These are phyloP conservation scores for Galeopsis tetrahit DNA, from an alignment of 257 asterid species.

Conservation along the genomic window DNA sequence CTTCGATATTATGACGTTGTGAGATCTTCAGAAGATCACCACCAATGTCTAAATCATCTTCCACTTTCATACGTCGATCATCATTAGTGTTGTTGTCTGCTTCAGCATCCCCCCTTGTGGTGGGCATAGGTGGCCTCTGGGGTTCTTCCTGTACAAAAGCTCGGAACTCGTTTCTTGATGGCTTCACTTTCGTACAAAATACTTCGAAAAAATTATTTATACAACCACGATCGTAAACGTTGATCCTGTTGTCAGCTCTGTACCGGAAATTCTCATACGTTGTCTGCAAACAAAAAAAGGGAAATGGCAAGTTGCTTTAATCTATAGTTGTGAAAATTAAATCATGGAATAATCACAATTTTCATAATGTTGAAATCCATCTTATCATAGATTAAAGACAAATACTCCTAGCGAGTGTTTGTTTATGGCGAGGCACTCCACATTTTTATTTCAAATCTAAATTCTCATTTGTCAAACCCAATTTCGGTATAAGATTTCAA, in stretches of 20 bases:
- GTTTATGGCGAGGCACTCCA: too few species aligned
- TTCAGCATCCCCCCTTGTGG: slow-evolving; percentile 64
- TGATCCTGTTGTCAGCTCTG: slow-evolving; percentile 82
- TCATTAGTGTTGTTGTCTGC: slow-evolving; percentile 49
- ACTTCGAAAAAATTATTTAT: slow-evolving; percentile 79
- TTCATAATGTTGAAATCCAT: background rate
- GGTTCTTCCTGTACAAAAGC: slow-evolving; percentile 82
- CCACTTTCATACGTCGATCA: slow-evolving; percentile 79
- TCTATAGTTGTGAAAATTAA: background rate
- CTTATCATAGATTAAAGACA: background rate
- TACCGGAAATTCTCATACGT: slow-evolving; percentile 97
- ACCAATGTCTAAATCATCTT: slow-evolving; percentile 85
- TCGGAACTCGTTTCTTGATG: slow-evolving; percentile 83
- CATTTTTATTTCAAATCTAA: too few species aligned
- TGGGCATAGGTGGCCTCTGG: slow-evolving; percentile 60
- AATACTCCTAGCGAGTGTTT: background rate
- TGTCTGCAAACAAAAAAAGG: slow-evolving; percentile 58
- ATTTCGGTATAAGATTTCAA: too few species aligned
- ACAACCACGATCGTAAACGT: slow-evolving; percentile 88
- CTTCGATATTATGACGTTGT: slow-evolving; percentile 91
- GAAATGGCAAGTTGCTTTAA: slow-evolving; percentile 27
- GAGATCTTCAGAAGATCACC: slow-evolving; percentile 95
- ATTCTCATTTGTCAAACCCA: too few species aligned
- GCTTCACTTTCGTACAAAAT: slow-evolving; percentile 83
- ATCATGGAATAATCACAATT: slow-evolving; percentile 20